Percentiles rank a stretch among this genome's conserved stretches.
These are phyloP conservation scores for Aquanectria penicillioides DNA, from an alignment of 2,329 filamentous ascomycete species.

Conservation along the genomic window DNA sequence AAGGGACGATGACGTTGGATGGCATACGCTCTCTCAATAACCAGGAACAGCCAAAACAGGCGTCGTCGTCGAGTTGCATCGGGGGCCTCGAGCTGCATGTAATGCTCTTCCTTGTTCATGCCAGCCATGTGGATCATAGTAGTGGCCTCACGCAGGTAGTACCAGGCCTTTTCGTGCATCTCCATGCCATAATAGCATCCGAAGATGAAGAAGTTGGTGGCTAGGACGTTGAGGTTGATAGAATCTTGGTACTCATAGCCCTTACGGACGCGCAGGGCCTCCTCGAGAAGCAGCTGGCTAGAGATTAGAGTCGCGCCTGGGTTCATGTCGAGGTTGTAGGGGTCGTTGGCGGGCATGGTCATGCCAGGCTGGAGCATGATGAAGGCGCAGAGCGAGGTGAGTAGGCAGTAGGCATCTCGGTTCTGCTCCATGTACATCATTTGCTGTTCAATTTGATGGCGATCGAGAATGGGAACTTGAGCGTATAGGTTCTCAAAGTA, in stretches of 20 bases:
- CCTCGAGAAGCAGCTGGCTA: slow-evolving; percentile 73
- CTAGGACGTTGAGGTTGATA: slow-evolving; percentile 66
- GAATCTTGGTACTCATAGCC: slow-evolving; percentile 68
- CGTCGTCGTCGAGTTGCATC: slow-evolving; percentile 73
- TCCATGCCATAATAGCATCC: slow-evolving; percentile 77
- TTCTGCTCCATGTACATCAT: slow-evolving; percentile 69
- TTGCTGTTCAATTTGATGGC: slow-evolving; percentile 66
- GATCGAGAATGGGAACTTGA: slow-evolving; percentile 70
- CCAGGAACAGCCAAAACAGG: slow-evolving; percentile 78
- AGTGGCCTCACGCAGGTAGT: slow-evolving; percentile 79
- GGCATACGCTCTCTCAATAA: slow-evolving; percentile 78
- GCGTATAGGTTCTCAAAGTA: slow-evolving; percentile 76
- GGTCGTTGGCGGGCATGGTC: slow-evolving; percentile 66
- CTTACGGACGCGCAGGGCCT: slow-evolving; percentile 72
- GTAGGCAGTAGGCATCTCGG: slow-evolving; percentile 70
- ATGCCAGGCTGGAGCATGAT: slow-evolving; percentile 77
- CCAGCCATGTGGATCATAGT: slow-evolving; percentile 72
- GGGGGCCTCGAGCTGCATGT: slow-evolving; percentile 65
- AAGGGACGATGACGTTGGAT: slow-evolving; percentile 76
- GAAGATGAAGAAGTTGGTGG: slow-evolving; percentile 84
- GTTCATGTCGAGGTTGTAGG: slow-evolving; percentile 64
- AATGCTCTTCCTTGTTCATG: slow-evolving; percentile 72
- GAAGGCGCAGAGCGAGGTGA: slow-evolving; percentile 73
- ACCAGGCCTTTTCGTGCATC: slow-evolving; percentile 81
- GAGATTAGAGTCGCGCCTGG: slow-evolving; percentile 70